phyloP scores from a whole-genome alignment of 1,284 basidiomycete species.

The Sporisorium graminicola region DNA sequence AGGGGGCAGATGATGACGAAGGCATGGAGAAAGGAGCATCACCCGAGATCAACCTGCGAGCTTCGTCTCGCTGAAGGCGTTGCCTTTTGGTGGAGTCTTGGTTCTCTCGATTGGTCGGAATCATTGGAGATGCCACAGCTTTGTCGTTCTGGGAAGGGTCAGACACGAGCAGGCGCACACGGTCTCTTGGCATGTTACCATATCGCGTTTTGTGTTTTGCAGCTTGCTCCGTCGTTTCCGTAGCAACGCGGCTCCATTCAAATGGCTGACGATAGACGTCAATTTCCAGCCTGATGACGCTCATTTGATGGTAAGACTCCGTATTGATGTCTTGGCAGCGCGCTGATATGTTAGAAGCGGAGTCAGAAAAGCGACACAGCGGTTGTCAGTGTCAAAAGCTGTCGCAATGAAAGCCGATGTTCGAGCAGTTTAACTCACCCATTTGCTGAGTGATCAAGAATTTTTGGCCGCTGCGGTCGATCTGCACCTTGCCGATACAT shows the following conservation, averaged over 20 bases:
- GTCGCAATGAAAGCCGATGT: background rate
- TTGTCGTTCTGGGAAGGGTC: slow-evolving; percentile 15
- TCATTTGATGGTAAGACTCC: slow-evolving; percentile 32
- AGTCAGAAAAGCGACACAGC: background rate
- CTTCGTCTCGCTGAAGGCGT: slow-evolving; percentile 23
- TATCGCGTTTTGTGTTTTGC: background rate
- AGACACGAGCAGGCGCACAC: slow-evolving; percentile 12
- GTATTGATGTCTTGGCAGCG: slow-evolving; percentile 24
- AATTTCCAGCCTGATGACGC: slow-evolving; percentile 29
- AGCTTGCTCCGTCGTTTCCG: background rate
- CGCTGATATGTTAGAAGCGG: background rate
- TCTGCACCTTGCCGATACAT: slow-evolving; percentile 28
- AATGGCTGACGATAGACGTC: slow-evolving; percentile 24
- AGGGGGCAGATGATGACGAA: background rate
- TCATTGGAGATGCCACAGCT: background rate
- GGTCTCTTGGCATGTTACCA: background rate
- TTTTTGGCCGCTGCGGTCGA: slow-evolving; percentile 17
- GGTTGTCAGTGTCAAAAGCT: background rate
- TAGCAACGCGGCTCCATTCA: slow-evolving; percentile 11
- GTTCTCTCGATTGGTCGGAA: background rate
- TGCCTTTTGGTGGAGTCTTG: background rate
- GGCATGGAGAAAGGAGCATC: slow-evolving; percentile 1
- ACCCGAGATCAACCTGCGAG: slow-evolving; percentile 22
- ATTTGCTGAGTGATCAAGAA: slow-evolving; percentile 15
- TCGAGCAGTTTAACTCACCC: slow-evolving; percentile 1